Conservation (phyloP, 2,329 filamentous ascomycete species). For the Cladorrhinum sp. region DNA sequence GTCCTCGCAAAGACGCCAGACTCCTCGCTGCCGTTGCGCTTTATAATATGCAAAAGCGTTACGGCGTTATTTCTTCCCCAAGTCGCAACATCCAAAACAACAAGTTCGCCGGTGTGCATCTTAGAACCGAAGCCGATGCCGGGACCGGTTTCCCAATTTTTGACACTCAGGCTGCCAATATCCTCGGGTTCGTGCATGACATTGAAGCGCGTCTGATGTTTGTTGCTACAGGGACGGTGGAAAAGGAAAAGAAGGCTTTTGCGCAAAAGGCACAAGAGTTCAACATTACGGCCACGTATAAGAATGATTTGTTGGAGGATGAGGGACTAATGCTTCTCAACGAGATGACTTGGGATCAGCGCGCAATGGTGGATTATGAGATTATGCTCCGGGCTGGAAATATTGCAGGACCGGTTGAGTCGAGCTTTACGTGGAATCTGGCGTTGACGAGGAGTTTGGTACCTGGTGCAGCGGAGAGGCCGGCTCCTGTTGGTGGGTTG, state of each 20-base stretch:
- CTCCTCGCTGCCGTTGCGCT: slow-evolving; percentile 35
- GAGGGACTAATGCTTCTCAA: slow-evolving; percentile 35
- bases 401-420: slow-evolving; percentile 44
- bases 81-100: slow-evolving; percentile 24
- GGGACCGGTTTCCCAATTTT: slow-evolving; percentile 32
- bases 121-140: slow-evolving; percentile 36
- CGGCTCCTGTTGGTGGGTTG: slow-evolving; percentile 11
- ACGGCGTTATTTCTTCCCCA: slow-evolving; percentile 29
- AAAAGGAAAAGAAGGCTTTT: slow-evolving; percentile 37
- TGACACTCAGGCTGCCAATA: slow-evolving; percentile 33
- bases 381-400: slow-evolving; percentile 43
- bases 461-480: slow-evolving; percentile 22
- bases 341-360: slow-evolving; percentile 46
- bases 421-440: slow-evolving; percentile 47
- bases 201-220: slow-evolving; percentile 37
- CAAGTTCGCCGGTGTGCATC: slow-evolving; percentile 35
- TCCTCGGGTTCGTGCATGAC: slow-evolving; percentile 31
- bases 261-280: slow-evolving; percentile 35
- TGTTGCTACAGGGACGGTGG: slow-evolving; percentile 41
- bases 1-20: slow-evolving; percentile 34
- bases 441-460: slow-evolving; percentile 39
- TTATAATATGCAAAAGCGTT: slow-evolving; percentile 33
- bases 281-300: slow-evolving; percentile 40
- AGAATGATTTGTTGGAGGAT: slow-evolving; percentile 41
- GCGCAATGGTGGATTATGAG: slow-evolving; percentile 50